phyloP scores from a whole-genome alignment of 1,139 yeast species.

The Hemisphaericaspora lyxosophila region DNA sequence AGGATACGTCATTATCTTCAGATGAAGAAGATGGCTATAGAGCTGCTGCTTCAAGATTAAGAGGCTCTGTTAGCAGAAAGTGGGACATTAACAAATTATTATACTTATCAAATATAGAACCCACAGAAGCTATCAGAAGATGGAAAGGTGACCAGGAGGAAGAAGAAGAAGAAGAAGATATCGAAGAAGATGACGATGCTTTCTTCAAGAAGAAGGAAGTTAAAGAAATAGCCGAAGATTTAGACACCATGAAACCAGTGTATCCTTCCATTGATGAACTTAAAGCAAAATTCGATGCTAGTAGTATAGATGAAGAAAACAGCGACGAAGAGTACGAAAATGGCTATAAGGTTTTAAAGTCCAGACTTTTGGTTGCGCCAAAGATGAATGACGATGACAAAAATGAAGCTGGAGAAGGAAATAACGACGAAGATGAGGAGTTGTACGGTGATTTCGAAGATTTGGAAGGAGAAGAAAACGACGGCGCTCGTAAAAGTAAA shows the following conservation, averaged over 20 bases:
- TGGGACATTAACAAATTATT: conserved; percentile 84
- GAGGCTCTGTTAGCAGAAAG: conserved; percentile 41
- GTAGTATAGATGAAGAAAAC: conserved; percentile 24
- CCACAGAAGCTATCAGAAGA: conserved; percentile 70
- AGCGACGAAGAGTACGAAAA: conserved; percentile 43
- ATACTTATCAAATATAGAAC: conserved; percentile 73
- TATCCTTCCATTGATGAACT: conserved; percentile 53
- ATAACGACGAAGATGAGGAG: conserved; percentile 26
- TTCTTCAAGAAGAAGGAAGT: conserved; percentile 59
- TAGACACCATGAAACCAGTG: conserved; percentile 33
- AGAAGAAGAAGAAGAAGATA: conserved; percentile 52
- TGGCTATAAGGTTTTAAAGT: conserved; percentile 49
- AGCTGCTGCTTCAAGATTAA: conserved; percentile 46
- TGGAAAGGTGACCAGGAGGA: conserved; percentile 60
- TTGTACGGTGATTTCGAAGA: conserved; percentile 8
- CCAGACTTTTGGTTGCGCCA: conserved; percentile 71
- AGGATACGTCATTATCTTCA: conserved; percentile 44
- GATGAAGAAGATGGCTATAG: conserved; percentile 43
- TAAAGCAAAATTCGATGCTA: conserved; percentile 52
- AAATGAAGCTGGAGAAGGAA: conserved; percentile 33
- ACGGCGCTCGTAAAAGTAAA: conserved; percentile 17
- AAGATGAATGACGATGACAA: conserved; percentile 44
- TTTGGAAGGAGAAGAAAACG: conserved; percentile 8
- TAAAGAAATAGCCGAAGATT: conserved; percentile 27
- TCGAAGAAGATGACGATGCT: conserved; percentile 52